phyloP scores from a whole-genome alignment of 1,139 yeast species.

The Geotrichum reessii region DNA sequence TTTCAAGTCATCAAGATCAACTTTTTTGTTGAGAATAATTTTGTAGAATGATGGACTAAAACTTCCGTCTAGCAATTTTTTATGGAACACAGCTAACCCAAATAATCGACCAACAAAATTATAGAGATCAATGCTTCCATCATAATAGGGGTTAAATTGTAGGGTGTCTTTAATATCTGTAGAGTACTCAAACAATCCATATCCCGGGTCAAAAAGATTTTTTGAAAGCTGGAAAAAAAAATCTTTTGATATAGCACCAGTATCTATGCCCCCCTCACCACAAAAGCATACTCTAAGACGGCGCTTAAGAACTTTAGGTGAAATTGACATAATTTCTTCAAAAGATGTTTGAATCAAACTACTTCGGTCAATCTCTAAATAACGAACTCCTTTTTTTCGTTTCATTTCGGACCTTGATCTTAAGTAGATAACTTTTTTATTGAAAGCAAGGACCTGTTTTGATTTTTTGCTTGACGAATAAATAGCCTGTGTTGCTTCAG shows the following conservation, averaged over 20 bases:
- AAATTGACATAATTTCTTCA: background rate
- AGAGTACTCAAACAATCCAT: conserved; percentile 92
- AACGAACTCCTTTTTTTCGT: background rate
- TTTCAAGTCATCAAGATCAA: conserved; percentile 93
- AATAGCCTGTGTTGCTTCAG: too few species aligned
- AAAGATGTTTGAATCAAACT: background rate
- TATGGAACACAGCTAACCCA: conserved; percentile 95
- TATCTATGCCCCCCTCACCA: background rate
- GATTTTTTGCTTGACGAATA: too few species aligned
- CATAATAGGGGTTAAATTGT: conserved; percentile 95
- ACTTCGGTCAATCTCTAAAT: background rate
- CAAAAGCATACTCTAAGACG: background rate
- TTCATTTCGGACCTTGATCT: background rate
- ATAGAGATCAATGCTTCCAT: conserved; percentile 96
- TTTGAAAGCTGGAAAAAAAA: conserved; percentile 92
- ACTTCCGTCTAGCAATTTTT: conserved; percentile 95
- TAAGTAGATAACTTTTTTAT: background rate
- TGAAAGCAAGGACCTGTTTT: background rate
- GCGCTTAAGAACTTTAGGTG: background rate
- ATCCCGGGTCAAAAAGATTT: conserved; percentile 97
- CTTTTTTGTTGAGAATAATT: conserved; percentile 94
- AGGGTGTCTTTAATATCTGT: conserved; percentile 96
- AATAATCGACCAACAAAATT: conserved; percentile 97
- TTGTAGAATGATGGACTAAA: conserved; percentile 96
- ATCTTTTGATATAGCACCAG: conserved; percentile 96